Base-by-base conservation (phyloP, 1,139 yeast genomes). In the Candida labiduridarum region DNA sequence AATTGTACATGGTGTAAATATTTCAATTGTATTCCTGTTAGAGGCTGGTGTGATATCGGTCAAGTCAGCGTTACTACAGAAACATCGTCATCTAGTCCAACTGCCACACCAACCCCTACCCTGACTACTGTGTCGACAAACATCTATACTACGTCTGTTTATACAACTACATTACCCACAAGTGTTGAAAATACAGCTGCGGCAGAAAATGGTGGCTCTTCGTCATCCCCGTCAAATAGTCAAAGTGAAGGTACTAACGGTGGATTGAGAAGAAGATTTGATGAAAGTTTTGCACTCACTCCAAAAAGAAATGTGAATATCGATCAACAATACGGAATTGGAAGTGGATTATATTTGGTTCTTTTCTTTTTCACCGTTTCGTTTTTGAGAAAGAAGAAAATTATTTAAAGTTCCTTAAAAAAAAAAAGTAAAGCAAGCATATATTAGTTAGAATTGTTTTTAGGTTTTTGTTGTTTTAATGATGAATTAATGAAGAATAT, bases 1-100 rank as follows among this genome's bases (percentile, higher is more conserved):
- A 55, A 56, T 36, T 85, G 92, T 65, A 64, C 70, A 12, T 87
- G 92, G 92, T 87, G 92, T 69, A 84, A 84, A 63, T 85, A 86
- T 61, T 73, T 87, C 57, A 83, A 83, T 57, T 87, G 92, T 61
- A 65, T 87, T 22, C 92, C 92, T 0, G 87, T 86, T 9, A 76
- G 82, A 53, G 85, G 83, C 15, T 86, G 92, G 92, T 86, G 92
- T 64, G 85, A 84, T 46, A 65, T 69, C 43, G 89, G 89, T 4
- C 71, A 78, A 47, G 72, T 84, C 25, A 59, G 69, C 7, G 69
- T 75, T 2, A 59, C 65, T 31, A 46, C 60, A 2, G 47, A 56
- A 16, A 39, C 53, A 2, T 7, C 51, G 3, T 16, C 30, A 8
- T 27, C 56, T 1, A 33, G 48, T 14, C 42, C 50, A 12, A 41